phyloP scores from a whole-genome alignment of 2,329 filamentous ascomycete species.

The Trichoderma sp. region DNA sequence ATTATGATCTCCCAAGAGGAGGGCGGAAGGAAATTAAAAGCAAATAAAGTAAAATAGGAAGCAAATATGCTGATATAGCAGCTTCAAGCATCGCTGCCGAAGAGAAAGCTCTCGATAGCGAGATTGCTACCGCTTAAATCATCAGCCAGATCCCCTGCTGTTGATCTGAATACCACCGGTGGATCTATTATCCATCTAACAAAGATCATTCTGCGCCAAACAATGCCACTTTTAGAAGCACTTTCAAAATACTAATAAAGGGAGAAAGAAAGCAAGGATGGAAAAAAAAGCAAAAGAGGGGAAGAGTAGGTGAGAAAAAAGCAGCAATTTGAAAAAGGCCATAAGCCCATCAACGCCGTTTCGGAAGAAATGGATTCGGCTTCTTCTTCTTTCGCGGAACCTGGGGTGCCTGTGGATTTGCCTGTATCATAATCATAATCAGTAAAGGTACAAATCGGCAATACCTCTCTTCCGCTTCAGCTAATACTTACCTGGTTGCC shows the following conservation, averaged over 20 bases:
- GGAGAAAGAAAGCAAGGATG: not conserved
- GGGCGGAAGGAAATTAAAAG: not conserved
- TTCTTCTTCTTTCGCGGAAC: conserved; percentile 46
- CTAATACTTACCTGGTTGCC: conserved; percentile 29
- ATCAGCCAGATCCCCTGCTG: not conserved
- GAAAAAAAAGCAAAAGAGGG: not conserved
- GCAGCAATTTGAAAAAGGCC: not conserved
- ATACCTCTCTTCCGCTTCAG: not conserved
- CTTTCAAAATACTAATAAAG: not conserved
- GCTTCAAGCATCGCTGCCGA: not conserved
- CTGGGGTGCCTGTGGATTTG: conserved; percentile 35
- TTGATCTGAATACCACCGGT: not conserved
- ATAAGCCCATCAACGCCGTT: conserved; percentile 37
- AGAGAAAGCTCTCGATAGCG: not conserved
- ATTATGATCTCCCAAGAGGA: not conserved
- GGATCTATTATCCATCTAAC: not conserved
- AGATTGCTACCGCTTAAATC: not conserved
- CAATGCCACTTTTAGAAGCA: conserved; percentile 11
- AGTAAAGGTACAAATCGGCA: not conserved
- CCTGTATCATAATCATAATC: not conserved
- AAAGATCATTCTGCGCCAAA: not conserved
- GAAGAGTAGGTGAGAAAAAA: not conserved
- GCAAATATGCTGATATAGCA: not conserved
- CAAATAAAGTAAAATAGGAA: not conserved
- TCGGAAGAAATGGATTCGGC: conserved; percentile 52